These are phyloP conservation scores for Penicillium paradoxum DNA, from an alignment of 495 filamentous ascomycete species.

Conservation along the genomic window DNA sequence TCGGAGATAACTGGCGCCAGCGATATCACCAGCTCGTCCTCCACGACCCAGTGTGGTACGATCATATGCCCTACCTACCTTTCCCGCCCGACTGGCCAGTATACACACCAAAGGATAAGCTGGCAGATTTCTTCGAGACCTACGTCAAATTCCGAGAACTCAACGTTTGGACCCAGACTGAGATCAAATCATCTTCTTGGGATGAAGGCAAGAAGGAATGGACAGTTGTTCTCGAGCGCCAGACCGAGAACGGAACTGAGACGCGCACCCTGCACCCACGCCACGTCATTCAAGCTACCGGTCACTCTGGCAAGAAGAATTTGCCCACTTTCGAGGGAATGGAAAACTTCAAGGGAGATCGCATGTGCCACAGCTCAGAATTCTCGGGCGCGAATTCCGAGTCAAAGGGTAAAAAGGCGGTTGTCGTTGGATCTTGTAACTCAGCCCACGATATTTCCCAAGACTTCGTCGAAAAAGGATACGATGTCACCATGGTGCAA, in stretches of 20 bases:
- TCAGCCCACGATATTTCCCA: conserved; percentile 80
- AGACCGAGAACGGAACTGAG: conserved; percentile 45
- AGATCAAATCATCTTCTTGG: conserved; percentile 47
- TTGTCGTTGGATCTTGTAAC: conserved; percentile 78
- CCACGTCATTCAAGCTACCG: conserved; percentile 68
- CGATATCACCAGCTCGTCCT: conserved; percentile 59
- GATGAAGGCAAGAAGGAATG: conserved; percentile 52
- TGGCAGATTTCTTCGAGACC: conserved; percentile 71
- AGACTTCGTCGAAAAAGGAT: conserved; percentile 74
- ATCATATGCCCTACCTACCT: conserved; percentile 67
- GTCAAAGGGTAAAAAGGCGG: conserved; percentile 56
- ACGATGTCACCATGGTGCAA: conserved; percentile 81
- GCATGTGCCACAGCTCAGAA: conserved; percentile 65
- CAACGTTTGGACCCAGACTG: conserved; percentile 65
- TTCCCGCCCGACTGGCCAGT: conserved; percentile 64
- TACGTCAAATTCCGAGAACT: conserved; percentile 72
- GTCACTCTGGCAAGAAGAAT: conserved; percentile 66
- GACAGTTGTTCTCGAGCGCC: conserved; percentile 54
- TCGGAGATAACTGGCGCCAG: conserved; percentile 78
- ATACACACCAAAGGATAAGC: conserved; percentile 76
- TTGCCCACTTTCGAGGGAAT: conserved; percentile 59
- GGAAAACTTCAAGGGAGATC: conserved; percentile 48
- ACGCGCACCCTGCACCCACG: conserved; percentile 57
- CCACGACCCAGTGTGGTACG: conserved; percentile 74
- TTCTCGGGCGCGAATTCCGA: conserved; percentile 53